A percentile compares a stretch with the other conserved stretches of the same genome.
Evolutionary conservation across 345 rosid species (phyloP).

Genomic region (Rhizophora mangle): DNA sequence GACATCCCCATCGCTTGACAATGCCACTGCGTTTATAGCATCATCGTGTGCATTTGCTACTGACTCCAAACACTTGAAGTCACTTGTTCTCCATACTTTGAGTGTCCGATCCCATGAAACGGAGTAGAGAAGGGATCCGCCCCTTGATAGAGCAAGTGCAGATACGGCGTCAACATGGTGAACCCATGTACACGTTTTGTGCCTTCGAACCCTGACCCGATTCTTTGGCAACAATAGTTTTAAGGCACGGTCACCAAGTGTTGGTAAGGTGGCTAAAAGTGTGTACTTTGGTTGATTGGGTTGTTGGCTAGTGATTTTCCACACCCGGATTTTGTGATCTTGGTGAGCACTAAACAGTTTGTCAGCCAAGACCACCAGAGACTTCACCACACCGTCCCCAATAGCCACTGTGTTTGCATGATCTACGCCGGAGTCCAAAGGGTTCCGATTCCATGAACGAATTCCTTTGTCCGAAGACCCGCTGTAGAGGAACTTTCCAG

Average conservation of each 20-base stretch:
- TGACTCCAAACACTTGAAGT: slow-evolving; percentile 83
- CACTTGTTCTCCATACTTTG: slow-evolving; percentile 77
- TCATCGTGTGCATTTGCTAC: slow-evolving; percentile 75
- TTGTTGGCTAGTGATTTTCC: slow-evolving; percentile 57
- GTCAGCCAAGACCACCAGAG: slow-evolving; percentile 59
- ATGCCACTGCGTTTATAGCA: slow-evolving; percentile 73
- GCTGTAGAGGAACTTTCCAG: slow-evolving; percentile 61
- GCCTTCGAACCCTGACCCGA: slow-evolving; percentile 69
- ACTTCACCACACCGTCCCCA: slow-evolving; percentile 76
- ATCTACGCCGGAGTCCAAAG: slow-evolving; percentile 33
- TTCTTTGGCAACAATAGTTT: slow-evolving; percentile 57
- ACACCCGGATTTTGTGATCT: slow-evolving; percentile 89
- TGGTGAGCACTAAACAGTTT: slow-evolving; percentile 90
- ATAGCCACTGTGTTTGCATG: slow-evolving; percentile 29
- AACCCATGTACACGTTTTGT: slow-evolving; percentile 75
- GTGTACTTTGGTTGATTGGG: slow-evolving; percentile 42
- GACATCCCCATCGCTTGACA: slow-evolving; percentile 53
- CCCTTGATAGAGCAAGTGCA: slow-evolving; percentile 64
- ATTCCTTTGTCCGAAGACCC: slow-evolving; percentile 71
- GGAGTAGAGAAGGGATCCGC: slow-evolving; percentile 67
- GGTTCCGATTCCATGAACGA: slow-evolving; percentile 51
- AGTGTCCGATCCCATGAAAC: slow-evolving; percentile 94
- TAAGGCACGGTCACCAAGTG: slow-evolving; percentile 63
- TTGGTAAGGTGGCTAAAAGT: slow-evolving; percentile 81
- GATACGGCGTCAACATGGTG: slow-evolving; percentile 85